phyloP scores from a whole-genome alignment of 106 monocot genomes.

The Dendrobium nobile region DNA sequence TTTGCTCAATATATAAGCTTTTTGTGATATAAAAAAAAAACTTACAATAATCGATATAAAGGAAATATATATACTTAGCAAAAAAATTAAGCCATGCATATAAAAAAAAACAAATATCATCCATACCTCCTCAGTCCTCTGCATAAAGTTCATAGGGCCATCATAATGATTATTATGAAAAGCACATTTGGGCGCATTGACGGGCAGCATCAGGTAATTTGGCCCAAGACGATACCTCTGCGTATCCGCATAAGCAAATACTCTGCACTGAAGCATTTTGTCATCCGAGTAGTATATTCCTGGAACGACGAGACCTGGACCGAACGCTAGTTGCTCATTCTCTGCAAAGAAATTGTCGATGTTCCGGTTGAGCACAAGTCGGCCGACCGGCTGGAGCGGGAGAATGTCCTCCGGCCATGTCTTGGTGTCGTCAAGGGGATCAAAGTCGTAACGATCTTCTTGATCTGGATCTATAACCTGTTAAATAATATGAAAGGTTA shows the following conservation, averaged over 20 bases:
- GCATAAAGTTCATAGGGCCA: constrained; percentile 80
- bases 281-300: constrained; percentile 89
- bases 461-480: constrained; percentile 54
- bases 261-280: constrained; percentile 80
- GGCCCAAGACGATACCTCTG: constrained; percentile 82
- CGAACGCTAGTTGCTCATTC: constrained; percentile 89
- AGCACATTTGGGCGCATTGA: constrained; percentile 77
- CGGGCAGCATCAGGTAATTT: constrained; percentile 78
- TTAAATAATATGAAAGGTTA: constrained; percentile 7
- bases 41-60: too few relatives aligned
- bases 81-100: too few relatives aligned
- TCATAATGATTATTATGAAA: constrained; percentile 81
- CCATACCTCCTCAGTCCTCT: constrained; percentile 68
- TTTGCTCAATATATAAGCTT: too few relatives aligned
- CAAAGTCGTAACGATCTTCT: constrained; percentile 69
- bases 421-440: constrained; percentile 89
- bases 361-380: constrained; percentile 77
- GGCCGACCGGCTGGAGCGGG: constrained; percentile 68
- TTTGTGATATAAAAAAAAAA: too few relatives aligned
- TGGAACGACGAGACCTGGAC: constrained; percentile 64
- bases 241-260: constrained; percentile 72
- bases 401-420: constrained; percentile 87
- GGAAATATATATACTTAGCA: too few relatives aligned
- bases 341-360: constrained; percentile 80
- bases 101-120: too few relatives aligned